Evolutionary conservation across 2,329 filamentous ascomycete species (phyloP).

Genomic region (Arthrobotrys musiformis): DNA sequence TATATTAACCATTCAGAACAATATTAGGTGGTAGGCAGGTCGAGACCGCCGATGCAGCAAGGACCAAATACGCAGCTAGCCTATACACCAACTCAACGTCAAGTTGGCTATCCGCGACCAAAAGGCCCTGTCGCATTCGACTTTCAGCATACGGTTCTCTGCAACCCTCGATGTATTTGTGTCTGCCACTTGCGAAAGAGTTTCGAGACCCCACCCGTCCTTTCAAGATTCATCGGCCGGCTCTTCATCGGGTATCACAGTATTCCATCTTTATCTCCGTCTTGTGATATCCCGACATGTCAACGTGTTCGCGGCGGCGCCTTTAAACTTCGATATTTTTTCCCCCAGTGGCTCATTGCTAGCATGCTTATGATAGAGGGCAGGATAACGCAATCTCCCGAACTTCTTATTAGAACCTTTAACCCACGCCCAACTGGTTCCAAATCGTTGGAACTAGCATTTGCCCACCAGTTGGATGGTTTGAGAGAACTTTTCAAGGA

Average conservation of each 20-base stretch:
- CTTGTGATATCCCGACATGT: not conserved
- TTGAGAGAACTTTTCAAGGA: not conserved
- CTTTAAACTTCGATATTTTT: not conserved
- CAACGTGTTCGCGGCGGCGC: not conserved
- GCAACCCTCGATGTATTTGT: not conserved
- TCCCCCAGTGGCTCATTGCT: not conserved
- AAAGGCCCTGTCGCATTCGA: not conserved
- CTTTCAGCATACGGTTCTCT: not conserved
- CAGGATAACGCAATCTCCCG: not conserved
- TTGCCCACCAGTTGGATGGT: not conserved
- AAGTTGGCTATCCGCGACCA: not conserved
- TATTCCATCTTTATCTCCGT: not conserved
- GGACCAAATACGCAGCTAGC: not conserved
- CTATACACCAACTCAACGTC: not conserved
- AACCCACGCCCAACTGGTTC: not conserved
- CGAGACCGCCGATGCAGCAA: not conserved
- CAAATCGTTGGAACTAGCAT: not conserved
- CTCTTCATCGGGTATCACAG: not conserved
- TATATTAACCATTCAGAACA: not conserved
- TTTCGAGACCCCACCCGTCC: not conserved
- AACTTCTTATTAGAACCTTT: not conserved
- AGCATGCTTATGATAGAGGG: not conserved
- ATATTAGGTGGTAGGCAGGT: not conserved
- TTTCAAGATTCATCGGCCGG: not conserved
- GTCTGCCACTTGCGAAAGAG: not conserved